A percentile compares a stretch with the other conserved stretches of the same genome.
phyloP scores from a whole-genome alignment of 306 rosid genomes.

The Prinsepia uniflora region DNA sequence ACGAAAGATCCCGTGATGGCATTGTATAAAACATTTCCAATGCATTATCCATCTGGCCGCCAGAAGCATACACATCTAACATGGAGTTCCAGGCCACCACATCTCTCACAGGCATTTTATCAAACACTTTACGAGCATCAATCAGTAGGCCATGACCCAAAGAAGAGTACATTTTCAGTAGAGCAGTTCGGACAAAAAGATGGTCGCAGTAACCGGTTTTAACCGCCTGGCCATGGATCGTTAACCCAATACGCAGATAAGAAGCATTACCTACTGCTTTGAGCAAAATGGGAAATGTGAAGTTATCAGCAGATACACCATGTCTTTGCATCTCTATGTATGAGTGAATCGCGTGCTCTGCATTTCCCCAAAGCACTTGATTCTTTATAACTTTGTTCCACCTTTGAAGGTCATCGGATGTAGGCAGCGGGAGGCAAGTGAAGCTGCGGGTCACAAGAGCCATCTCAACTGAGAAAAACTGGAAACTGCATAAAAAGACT shows the following conservation, averaged over 20 bases:
- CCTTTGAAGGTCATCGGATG: constrained; percentile 6
- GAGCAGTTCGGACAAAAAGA: constrained; percentile 28
- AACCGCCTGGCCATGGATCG: constrained; percentile 21
- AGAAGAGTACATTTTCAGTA: constrained; percentile 7
- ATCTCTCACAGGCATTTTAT: constrained; percentile 28
- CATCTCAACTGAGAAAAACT: constrained; percentile 9
- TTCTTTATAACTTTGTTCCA: constrained; percentile 25
- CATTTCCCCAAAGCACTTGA: constrained; percentile 22
- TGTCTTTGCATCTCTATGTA: constrained; percentile 25
- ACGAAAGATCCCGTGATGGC: constrained; percentile 24
- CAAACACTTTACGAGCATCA: constrained; percentile 28
- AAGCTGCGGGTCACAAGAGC: constrained; percentile 17
- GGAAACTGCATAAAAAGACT: neutral
- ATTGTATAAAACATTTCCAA: constrained; percentile 17
- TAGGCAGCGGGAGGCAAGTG: neutral
- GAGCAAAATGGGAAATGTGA: constrained; percentile 30
- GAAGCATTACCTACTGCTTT: constrained; percentile 23
- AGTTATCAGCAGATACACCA: constrained; percentile 28
- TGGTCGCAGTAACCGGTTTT: constrained; percentile 24
- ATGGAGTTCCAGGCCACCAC: constrained; percentile 34
- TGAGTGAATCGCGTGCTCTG: constrained; percentile 17
- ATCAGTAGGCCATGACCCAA: neutral
- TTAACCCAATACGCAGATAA: constrained; percentile 4
- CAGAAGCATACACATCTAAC: constrained; percentile 26
- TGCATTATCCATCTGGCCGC: constrained; percentile 20